A percentile compares a stretch with the other conserved stretches of the same genome.
phyloP scores from a whole-genome alignment of 1,284 basidiomycete genomes.

The Ustilago curta region DNA sequence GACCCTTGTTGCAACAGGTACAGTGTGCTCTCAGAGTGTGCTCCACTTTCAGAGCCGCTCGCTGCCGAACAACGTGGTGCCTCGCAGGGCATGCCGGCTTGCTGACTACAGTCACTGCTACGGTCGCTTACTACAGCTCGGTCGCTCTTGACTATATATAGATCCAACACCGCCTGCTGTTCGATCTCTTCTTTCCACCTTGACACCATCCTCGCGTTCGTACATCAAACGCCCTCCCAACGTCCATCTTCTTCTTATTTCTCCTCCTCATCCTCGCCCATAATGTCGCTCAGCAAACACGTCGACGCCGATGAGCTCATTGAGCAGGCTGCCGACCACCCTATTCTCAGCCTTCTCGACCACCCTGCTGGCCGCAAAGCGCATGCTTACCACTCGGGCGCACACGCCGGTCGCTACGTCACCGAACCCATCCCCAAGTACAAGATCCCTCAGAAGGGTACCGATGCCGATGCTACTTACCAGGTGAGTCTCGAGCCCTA shows the following conservation, averaged over 20 bases:
- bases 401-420: conserved; percentile 62
- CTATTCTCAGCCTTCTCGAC: conserved; percentile 46
- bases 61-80: neutral
- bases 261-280: neutral
- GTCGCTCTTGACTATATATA: neutral
- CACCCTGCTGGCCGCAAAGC: conserved; percentile 29
- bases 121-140: too few relatives aligned
- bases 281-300: conserved; percentile 64
- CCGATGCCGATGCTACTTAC: conserved; percentile 70
- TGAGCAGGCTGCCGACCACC: conserved; percentile 57
- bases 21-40: neutral
- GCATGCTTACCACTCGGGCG: conserved; percentile 30
- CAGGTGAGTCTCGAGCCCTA: conserved; percentile 25
- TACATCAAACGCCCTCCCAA: neutral
- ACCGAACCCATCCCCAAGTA: conserved; percentile 69
- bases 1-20: neutral
- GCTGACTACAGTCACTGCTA: too few relatives aligned
- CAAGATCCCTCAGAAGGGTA: conserved; percentile 70
- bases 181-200: neutral
- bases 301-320: conserved; percentile 63
- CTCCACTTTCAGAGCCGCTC: neutral
- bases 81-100: neutral
- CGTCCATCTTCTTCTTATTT: too few relatives aligned
- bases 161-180: neutral
- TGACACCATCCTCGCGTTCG: neutral